Base-by-base conservation (phyloP, 331 rosid species). In the Malus hybrid region DNA sequence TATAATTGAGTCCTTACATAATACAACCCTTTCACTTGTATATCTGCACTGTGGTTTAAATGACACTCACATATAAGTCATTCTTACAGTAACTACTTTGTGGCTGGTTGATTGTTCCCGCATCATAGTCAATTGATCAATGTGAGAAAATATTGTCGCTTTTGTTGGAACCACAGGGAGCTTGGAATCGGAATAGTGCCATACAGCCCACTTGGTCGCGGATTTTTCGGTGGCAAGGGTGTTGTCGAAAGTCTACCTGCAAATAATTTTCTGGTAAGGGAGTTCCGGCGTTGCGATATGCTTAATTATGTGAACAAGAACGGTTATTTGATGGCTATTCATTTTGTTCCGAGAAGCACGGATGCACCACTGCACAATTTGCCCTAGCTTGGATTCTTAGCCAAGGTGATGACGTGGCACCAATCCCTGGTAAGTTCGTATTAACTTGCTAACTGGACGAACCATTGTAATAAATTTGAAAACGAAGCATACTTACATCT, bases 161-260 rank as follows among this genome's bases (percentile, higher is more conserved):
- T 55, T 81, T 18, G 28, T 77, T 77, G 44, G 46, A 30, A 64
- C 62, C 11, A 2, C 74, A 87, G 94, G 80, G 87, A 89, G 56
- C 78, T 78, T 52, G 78, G 82, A 24, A 78, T 78, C 3, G 82
- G 78, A 4, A 78, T 78, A 14, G 82, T 78, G 57, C 74, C 82
- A 55, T 78, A 78, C 68, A 64, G 82, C 72, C 78, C 82, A 26
- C 78, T 78, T 2, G 77, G 82, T n/a, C 73, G 68, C 8, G 78
- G 82, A 20, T 78, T 78, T 42, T 78, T 78, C 50, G 77, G 66
- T 8, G 81, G 81, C 61, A 78, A 78, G 73, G 81, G 30, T 1
- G 34, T 78, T 66, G 73, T 72, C 53, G 74, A 78, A 39, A 72
- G 53, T 42, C 58, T 72, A 39, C 82, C 82, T 52, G 29, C 57